These are phyloP conservation scores for Haematococcus lacustris DNA, from an alignment of 139 green algal genomes.

Conservation along the genomic window DNA sequence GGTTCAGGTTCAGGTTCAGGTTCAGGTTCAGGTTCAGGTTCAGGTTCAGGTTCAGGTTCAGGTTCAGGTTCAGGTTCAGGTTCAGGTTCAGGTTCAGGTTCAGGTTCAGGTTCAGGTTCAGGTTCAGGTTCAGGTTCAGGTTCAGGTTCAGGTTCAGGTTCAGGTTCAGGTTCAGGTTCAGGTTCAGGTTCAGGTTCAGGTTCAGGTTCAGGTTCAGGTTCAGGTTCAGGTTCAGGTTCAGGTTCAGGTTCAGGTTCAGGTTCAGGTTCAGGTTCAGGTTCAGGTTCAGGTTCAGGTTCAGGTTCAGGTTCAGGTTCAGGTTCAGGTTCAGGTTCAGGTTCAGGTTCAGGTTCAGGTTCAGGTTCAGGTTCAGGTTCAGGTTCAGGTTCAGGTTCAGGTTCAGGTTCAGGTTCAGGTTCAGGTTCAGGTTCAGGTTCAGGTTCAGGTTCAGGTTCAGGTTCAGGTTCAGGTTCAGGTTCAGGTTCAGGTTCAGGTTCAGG, in stretches of 20 bases:
- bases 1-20: background rate
- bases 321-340: background rate
- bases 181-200: background rate
- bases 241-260: background rate
- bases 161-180: background rate
- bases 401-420: background rate
- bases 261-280: background rate
- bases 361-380: background rate
- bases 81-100: background rate
- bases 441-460: background rate
- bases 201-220: background rate
- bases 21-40: background rate
- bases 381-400: background rate
- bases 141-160: background rate
- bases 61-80: background rate
- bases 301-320: background rate
- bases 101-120: background rate
- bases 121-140: background rate
- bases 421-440: background rate
- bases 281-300: background rate
- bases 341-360: background rate
- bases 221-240: background rate
- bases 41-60: background rate
- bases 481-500: background rate
- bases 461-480: background rate